Conservation (phyloP, 345 rosid species). For the Eucalyptus cloeziana region DNA sequence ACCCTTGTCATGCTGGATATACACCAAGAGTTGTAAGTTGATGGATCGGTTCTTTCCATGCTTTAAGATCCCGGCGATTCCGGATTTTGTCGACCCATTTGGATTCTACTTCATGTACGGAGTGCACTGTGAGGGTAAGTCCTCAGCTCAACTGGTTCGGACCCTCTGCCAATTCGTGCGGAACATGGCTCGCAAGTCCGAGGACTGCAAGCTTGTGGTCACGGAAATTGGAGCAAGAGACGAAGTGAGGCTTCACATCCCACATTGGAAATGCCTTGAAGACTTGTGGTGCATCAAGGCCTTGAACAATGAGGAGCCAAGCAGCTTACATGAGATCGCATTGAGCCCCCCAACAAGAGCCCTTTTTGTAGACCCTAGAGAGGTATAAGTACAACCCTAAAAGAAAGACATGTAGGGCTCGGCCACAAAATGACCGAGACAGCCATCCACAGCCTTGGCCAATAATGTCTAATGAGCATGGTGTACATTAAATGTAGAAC, state of each 20-base stretch:
- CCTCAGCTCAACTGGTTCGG: constrained; percentile 39
- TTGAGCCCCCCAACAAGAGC: constrained; percentile 11
- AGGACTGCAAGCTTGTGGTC: constrained; percentile 44
- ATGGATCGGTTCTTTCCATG: constrained; percentile 36
- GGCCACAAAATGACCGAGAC: background rate
- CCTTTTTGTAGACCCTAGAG: constrained; percentile 88
- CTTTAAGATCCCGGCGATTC: constrained; percentile 33
- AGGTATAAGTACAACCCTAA: constrained; percentile 19
- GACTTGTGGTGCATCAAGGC: constrained; percentile 83
- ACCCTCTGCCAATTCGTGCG: constrained; percentile 44
- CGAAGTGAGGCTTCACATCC: constrained; percentile 25
- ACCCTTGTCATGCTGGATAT: constrained; percentile 34
- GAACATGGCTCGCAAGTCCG: constrained; percentile 43
- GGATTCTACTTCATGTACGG: constrained; percentile 83
- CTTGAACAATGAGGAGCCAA: constrained; percentile 23
- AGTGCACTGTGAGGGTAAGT: constrained; percentile 43
- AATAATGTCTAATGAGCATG: background rate
- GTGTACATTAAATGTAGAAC: background rate
- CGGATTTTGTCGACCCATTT: constrained; percentile 49
- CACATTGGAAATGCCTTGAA: constrained; percentile 70
- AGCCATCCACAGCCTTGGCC: background rate
- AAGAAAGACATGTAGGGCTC: background rate
- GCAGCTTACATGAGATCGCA: constrained; percentile 8
- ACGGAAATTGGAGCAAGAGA: constrained; percentile 50
- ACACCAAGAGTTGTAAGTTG: constrained; percentile 32